These are phyloP conservation scores for Sordaria brevicollis DNA, from an alignment of 495 filamentous ascomycete genomes.

Conservation along the genomic window DNA sequence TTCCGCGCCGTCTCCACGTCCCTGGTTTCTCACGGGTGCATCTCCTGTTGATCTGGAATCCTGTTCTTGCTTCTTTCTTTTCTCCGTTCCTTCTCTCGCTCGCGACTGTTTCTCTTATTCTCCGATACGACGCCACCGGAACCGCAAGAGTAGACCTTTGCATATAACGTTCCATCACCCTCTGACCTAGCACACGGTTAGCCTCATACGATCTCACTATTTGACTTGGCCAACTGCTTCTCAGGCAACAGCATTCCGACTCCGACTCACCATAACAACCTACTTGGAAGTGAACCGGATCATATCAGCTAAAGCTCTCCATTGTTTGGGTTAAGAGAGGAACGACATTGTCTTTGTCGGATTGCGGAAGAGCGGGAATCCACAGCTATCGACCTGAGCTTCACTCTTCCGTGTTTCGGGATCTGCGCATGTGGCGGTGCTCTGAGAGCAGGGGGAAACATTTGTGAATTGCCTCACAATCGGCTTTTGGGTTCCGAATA, in stretches of 20 bases:
- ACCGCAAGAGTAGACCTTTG: background rate
- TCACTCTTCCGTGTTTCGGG: background rate
- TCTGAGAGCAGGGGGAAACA: background rate
- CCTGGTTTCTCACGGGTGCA: background rate
- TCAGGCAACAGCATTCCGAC: background rate
- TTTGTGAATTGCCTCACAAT: background rate
- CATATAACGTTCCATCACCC: background rate
- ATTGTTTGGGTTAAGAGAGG: background rate
- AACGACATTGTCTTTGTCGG: background rate
- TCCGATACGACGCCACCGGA: background rate
- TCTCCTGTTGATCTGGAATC: background rate
- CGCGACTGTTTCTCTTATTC: background rate
- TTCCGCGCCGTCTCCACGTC: background rate
- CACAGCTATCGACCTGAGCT: background rate
- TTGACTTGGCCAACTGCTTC: background rate
- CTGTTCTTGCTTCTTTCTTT: background rate
- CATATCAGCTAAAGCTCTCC: background rate
- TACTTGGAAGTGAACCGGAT: background rate
- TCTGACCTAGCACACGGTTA: background rate
- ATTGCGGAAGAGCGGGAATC: background rate
- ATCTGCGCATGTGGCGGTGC: background rate
- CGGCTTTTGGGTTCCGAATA: background rate
- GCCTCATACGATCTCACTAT: background rate
- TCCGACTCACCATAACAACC: background rate
- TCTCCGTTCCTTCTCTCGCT: background rate